Base-by-base conservation (phyloP, 768 basidiomycete genomes). In the Amylocystis lapponica region DNA sequence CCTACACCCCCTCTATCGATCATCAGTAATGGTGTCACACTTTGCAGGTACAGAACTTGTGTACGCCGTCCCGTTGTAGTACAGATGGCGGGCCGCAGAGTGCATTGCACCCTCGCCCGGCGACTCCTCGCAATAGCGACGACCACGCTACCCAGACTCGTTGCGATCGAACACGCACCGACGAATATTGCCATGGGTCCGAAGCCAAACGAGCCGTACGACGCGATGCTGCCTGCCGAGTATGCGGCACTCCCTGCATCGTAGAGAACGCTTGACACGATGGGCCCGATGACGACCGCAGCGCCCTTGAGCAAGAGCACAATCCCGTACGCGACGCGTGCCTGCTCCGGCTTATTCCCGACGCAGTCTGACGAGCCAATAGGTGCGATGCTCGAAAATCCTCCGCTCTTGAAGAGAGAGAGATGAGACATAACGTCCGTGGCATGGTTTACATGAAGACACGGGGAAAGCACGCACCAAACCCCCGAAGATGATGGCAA, bases 401-500 rank as follows among this genome's bases (percentile, higher is more conserved):
- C 55, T 22, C 55, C 52, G 37, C 51, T 54, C 55, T 57, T 29
- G 14, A 10, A 14, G 11, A 4, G 21, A 14, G 11, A 17, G 32
- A 13, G 7, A 22, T 10, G 22, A n/a, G n/a, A 22, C 16, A n/a
- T n/a, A 13, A 25, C 12, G 27, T 27, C 16, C 22, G n/a, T 25
- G 6, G 14, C n/a, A n/a, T n/a, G n/a, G 34, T 35, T 4, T 17
- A 25, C 14, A n/a, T 13, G 7, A 5, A 11, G 2, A 20, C 34
- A 11, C 12, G 17, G 19, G 29, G 14, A 32, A 17, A 16, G n/a
- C 11, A 35, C 58, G 35, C 22, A 57, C 49, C 32, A 54, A 36
- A 14, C 46, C 55, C 25, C 55, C 58, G 36, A 57, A 59, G 30
- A 57, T 42, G 39, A 59, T 21, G 20, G 49, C 51, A 40, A 56